Conservation (phyloP, 2,329 filamentous ascomycete genomes). For the Scedosporium minutisporum region DNA sequence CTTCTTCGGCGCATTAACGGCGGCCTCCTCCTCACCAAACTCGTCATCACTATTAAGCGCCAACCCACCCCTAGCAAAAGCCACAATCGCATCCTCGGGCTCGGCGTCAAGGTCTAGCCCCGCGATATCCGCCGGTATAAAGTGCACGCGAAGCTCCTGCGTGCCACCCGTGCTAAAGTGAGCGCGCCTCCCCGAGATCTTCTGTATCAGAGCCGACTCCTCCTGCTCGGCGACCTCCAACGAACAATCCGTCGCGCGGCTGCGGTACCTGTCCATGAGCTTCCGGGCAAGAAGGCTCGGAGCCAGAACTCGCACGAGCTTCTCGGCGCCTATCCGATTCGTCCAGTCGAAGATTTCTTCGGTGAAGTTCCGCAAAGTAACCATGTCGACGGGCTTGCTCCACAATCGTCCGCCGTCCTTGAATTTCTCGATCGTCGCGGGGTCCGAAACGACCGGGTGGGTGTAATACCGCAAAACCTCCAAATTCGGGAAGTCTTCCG, state of each 20-base stretch:
- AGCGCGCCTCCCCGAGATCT: conserved; percentile 56
- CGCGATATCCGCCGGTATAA: conserved; percentile 66
- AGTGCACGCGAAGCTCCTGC: conserved; percentile 70
- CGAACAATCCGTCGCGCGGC: neutral
- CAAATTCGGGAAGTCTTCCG: conserved; percentile 69
- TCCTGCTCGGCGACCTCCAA: conserved; percentile 24
- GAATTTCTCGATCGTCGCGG: conserved; percentile 45
- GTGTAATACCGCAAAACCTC: conserved; percentile 81
- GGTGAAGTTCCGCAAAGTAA: conserved; percentile 62
- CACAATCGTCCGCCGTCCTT: conserved; percentile 42
- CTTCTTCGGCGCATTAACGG: conserved; percentile 18
- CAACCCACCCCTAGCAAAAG: conserved; percentile 41
- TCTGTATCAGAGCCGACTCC: conserved; percentile 48
- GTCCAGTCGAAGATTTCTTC: conserved; percentile 81
- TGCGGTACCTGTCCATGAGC: conserved; percentile 20
- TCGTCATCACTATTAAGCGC: conserved; percentile 61
- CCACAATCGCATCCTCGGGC: conserved; percentile 45
- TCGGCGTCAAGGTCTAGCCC: conserved; percentile 67
- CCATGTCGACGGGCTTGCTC: conserved; percentile 54
- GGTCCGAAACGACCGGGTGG: conserved; percentile 68
- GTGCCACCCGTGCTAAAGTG: conserved; percentile 68
- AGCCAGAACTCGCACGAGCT: conserved; percentile 72
- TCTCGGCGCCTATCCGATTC: conserved; percentile 66
- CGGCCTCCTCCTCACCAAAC: conserved; percentile 26
- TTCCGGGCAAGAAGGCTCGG: conserved; percentile 63